These are phyloP conservation scores for Panicum hallii DNA, from an alignment of 202 grass and related monocot genomes.

Conservation along the genomic window DNA sequence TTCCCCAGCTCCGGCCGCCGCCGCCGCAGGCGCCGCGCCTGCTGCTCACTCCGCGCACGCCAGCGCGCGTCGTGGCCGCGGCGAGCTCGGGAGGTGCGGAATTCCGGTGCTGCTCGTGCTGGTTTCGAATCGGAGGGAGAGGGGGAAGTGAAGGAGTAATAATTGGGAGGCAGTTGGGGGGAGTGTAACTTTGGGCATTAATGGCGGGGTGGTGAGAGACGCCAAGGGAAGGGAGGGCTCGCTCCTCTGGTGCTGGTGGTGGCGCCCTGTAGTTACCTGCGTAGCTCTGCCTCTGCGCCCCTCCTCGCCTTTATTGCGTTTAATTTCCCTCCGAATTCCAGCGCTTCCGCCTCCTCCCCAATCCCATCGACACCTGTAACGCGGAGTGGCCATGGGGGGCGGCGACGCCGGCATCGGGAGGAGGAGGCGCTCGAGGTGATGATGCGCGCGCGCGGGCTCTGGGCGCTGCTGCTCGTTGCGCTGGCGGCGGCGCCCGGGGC, in stretches of 20 bases:
- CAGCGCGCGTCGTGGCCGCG: not conserved
- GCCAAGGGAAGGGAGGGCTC: not conserved
- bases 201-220: conserved; percentile 49
- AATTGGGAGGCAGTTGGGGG: conserved; percentile 65
- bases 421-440: conserved; percentile 6
- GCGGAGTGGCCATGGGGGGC: conserved; percentile 38
- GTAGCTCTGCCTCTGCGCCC: conserved; percentile 34
- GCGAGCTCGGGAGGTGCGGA: conserved; percentile 27
- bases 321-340: conserved; percentile 70
- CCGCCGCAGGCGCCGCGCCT: not conserved
- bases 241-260: not conserved
- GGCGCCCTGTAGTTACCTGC: conserved; percentile 51
- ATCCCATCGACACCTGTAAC: conserved; percentile 45
- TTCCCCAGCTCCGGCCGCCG: conserved; percentile 50
- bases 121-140: conserved; percentile 45
- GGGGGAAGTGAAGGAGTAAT: conserved; percentile 31
- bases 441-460: conserved; percentile 39
- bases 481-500: conserved; percentile 40
- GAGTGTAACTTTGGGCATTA: conserved; percentile 69
- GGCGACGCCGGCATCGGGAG: conserved; percentile 4
- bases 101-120: conserved; percentile 22
- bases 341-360: conserved; percentile 33
- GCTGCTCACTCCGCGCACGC: not conserved
- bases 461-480: conserved; percentile 50
- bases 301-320: conserved; percentile 64